Conservation (phyloP, 352 stramenopile species). For the Phytophthora podocarpi region DNA sequence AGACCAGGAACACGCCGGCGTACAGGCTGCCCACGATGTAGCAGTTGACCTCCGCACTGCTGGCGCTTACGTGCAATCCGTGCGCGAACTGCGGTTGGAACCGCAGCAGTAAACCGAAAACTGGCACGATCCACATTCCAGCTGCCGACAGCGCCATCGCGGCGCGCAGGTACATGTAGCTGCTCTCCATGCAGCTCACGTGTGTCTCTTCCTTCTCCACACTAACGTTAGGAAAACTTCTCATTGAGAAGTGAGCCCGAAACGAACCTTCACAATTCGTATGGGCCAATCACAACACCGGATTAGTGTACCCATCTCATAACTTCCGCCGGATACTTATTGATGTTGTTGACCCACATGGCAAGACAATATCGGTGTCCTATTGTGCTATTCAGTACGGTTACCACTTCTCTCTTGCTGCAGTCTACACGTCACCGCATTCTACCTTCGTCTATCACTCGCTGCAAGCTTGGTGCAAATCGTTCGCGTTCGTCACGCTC, state of each 20-base stretch:
- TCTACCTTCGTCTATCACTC: neutral
- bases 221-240: too few species aligned
- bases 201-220: constrained; percentile 19
- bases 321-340: neutral
- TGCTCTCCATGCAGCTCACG: constrained; percentile 35
- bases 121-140: constrained; percentile 52
- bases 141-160: constrained; percentile 54
- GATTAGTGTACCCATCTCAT: constrained; percentile 15
- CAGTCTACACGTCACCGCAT: neutral
- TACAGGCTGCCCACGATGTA: constrained; percentile 63
- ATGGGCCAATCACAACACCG: constrained; percentile 19
- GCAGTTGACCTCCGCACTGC: constrained; percentile 61
- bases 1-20: constrained; percentile 46
- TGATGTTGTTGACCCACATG: neutral
- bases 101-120: constrained; percentile 62
- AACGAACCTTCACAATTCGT: constrained; percentile 11
- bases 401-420: neutral
- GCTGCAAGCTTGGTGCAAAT: neutral
- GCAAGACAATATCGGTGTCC: neutral
- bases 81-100: constrained; percentile 65
- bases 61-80: constrained; percentile 50
- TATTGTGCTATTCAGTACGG: constrained; percentile 22
- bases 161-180: constrained; percentile 40
- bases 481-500: neutral
- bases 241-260: constrained; percentile 18